Percentiles rank a stretch among this genome's conserved stretches.
These are phyloP conservation scores for Calocybe indica DNA, from an alignment of 768 basidiomycete genomes.

Conservation along the genomic window DNA sequence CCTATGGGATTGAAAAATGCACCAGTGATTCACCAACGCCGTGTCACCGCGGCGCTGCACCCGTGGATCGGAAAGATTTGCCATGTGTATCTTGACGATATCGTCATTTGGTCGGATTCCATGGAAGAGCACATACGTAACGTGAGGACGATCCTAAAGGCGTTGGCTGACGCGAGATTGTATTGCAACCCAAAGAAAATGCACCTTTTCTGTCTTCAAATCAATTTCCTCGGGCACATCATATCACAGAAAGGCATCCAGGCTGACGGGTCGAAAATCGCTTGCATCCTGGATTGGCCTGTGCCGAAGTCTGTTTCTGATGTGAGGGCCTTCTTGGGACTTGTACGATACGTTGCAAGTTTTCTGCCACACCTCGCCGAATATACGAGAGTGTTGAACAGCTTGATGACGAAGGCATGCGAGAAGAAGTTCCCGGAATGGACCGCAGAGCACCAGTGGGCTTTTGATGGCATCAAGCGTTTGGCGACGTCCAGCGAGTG, in stretches of 20 bases:
- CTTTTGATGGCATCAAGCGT: conserved; percentile 24
- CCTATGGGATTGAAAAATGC: conserved; percentile 31
- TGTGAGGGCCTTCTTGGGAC: conserved; percentile 35
- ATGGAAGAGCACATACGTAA: conserved; percentile 13
- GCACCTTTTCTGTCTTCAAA: conserved; percentile 14
- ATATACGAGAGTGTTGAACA: conserved; percentile 19
- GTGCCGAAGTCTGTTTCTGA: conserved; percentile 22
- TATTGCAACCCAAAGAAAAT: conserved; percentile 31
- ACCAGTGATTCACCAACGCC: conserved; percentile 22
- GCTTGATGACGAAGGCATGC: conserved; percentile 17
- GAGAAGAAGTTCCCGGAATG: conserved; percentile 10
- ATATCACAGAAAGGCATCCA: conserved; percentile 16
- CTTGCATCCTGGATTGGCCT: conserved; percentile 32
- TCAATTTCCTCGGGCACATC: conserved; percentile 27
- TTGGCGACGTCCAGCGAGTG: conserved; percentile 3
- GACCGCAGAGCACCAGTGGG: conserved; percentile 8
- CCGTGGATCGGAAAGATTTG: conserved; percentile 26
- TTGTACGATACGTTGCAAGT: conserved; percentile 29
- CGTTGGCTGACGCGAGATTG: conserved; percentile 18
- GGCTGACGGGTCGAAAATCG: conserved; percentile 34
- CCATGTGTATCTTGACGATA: conserved; percentile 34
- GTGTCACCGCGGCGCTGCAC: conserved; percentile 31
- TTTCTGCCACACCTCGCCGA: conserved; percentile 28
- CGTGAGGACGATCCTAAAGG: conserved; percentile 13
- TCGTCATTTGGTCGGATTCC: conserved; percentile 30